Percentiles rank a stretch among this genome's conserved stretches.
Evolutionary conservation across 441 rosid species (phyloP).

Genomic region (Melastoma candidum): DNA sequence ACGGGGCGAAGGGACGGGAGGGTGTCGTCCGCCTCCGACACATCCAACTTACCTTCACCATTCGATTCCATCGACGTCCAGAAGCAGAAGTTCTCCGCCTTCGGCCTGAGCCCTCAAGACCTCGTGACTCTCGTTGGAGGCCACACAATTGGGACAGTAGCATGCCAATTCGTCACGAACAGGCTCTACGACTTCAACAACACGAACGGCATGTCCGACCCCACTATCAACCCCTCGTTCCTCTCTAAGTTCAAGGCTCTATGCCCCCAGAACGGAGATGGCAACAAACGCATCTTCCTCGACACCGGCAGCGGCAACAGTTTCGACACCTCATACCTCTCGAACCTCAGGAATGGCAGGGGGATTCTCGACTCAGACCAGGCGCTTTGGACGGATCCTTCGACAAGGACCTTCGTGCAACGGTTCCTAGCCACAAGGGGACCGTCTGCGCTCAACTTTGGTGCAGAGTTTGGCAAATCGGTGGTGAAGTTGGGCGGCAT

Average conservation of each 20-base stretch:
- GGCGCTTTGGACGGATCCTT: conserved; percentile 40
- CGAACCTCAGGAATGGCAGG: conserved; percentile 38
- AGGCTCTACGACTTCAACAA: conserved; percentile 42
- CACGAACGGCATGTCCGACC: conserved; percentile 41
- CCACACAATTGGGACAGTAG: conserved; percentile 69
- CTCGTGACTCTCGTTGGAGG: conserved; percentile 73
- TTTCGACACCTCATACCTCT: conserved; percentile 56
- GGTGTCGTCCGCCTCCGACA: conserved; percentile 40
- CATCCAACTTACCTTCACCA: conserved; percentile 47
- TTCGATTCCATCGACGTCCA: conserved; percentile 45
- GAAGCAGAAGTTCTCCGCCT: conserved; percentile 42
- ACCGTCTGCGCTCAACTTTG: conserved; percentile 23
- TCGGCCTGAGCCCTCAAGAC: conserved; percentile 49
- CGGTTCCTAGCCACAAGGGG: conserved; percentile 29
- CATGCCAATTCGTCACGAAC: conserved; percentile 42
- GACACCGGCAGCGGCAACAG: conserved; percentile 40
- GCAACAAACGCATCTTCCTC: conserved; percentile 30
- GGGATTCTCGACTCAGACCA: conserved; percentile 59
- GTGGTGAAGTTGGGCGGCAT: conserved; percentile 77
- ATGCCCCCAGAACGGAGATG: conserved; percentile 44
- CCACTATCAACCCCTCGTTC: conserved; percentile 38
- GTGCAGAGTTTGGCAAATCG: conserved; percentile 44
- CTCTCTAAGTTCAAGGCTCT: conserved; percentile 33
- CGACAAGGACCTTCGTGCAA: conserved; percentile 41
- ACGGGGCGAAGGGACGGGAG: conserved; percentile 82